Evolutionary conservation across 371 early-diverging fungal species (phyloP), one percentile per base, ranked within the genome.

Genomic region (Dinochytrium kinnereticum): DNA sequence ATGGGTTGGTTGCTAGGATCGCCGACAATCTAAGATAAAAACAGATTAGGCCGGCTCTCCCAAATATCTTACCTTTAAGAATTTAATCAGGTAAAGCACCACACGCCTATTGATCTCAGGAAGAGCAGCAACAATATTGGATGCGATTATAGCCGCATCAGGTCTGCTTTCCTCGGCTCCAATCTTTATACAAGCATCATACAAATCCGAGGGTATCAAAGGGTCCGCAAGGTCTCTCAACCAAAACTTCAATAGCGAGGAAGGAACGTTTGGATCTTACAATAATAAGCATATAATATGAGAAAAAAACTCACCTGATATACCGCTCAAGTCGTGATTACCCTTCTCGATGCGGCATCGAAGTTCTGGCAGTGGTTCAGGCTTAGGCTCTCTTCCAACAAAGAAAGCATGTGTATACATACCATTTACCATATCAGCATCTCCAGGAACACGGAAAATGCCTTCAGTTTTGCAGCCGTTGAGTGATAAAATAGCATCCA

Each of bases 401-500:
- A n/a, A n/a, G n/a, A n/a, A n/a, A n/a, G n/a, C 0, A 53, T 24
- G 3, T 5, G 49, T 30, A 10, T 1, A n/a, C 84, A 59, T 84
- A 93, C 93, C 88, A 19, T 94, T 90, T 0, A 97, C 95, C 17
- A 86, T 86, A 64, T 97, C 98, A 24, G 90, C 91, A 80, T 97
- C 96, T 24, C 96, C 98, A 21, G 98, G 95, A 26, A 98, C 94
- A 68, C 98, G 91, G 78, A 98, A 98, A 33, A 98, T 96, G n/a
- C 98, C 98, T 79, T 98, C 97, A 13, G 95, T 88, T 64, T 80
- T 59, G 53, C 86, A 86, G 15, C 98, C 98, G 59, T 92, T 88
- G 38, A 96, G 82, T 0, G 88, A 76, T 44, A 90, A 76, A 21
- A 98, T 91, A 24, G 90, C 83, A 26, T 92, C 90, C 1, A 92